Evolutionary conservation across 768 basidiomycete genomes (phyloP).

Genomic region (Harrya chromipes): DNA sequence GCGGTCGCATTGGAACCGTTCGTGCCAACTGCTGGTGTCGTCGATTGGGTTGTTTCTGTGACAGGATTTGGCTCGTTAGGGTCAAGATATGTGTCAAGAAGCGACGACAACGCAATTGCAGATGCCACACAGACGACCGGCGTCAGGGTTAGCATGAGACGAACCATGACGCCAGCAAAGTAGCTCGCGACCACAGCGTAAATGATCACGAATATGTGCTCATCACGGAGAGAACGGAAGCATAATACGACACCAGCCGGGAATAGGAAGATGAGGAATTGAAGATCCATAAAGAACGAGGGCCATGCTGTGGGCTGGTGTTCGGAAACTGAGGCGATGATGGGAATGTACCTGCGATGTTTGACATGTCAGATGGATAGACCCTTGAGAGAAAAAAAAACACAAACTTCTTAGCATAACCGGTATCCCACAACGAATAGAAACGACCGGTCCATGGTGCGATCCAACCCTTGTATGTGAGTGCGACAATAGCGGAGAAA

Average conservation of each 20-base stretch:
- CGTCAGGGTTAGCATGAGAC: conserved; percentile 95
- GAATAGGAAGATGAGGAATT: conserved; percentile 97
- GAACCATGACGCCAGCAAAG: conserved; percentile 99
- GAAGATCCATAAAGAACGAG: conserved; percentile 98
- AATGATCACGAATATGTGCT: conserved; percentile 98
- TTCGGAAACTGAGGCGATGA: conserved; percentile 98
- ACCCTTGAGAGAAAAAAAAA: background rate
- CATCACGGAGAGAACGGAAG: conserved; percentile 92
- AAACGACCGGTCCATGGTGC: conserved; percentile 99
- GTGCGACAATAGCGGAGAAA: conserved; percentile 63
- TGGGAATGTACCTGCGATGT: conserved; percentile 76
- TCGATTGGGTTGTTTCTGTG: conserved; percentile 3
- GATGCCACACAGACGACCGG: conserved; percentile 94
- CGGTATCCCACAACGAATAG: conserved; percentile 99
- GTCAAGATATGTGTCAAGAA: conserved; percentile 90
- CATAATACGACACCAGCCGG: conserved; percentile 93
- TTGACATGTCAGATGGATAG: conserved; percentile 1
- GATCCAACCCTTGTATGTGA: conserved; percentile 93
- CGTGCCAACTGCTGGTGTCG: background rate
- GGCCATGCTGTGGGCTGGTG: conserved; percentile 99
- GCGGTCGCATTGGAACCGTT: conserved; percentile 22
- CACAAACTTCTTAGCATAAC: conserved; percentile 92
- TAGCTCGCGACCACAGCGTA: conserved; percentile 95
- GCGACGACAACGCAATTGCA: conserved; percentile 84
- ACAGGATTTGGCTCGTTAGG: conserved; percentile 59